Base-by-base conservation (phyloP, 1,139 yeast species). In the Yamadazyma sp. region DNA sequence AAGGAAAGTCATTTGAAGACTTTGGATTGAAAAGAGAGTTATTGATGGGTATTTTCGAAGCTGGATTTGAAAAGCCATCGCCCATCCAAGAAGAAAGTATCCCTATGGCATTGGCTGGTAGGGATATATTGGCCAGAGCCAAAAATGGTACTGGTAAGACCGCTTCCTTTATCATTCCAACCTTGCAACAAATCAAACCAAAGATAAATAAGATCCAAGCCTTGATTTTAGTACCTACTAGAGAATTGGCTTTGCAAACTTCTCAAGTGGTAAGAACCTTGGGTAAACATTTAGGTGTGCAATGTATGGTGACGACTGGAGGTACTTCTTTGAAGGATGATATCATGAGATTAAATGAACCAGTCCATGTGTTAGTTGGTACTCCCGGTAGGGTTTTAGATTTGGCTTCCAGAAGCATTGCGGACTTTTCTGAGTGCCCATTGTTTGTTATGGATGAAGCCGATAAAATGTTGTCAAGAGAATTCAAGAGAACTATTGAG, bases 131-230 rank as follows among this genome's bases (percentile, higher is more conserved):
- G 50, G 99, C 99, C 12, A 80, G 98, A 67, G 98, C 99, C 34
- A 94, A 92, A 62, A 94, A 94, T 62, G 98, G 98, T 50, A 92
- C 98, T 1, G 98, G 98, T 53, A 92, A 92, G 62, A 92, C 98
- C 6, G 98, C 97, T 1, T 95, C 98, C 7, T 92, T 92, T 61
- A 83, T 85, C 35, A 87, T 88, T 53, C 96, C 97, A 27, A 77
- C 90, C 32, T 76, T 88, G 53, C 95, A 88, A 61, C 82, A 81
- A 56, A 73, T 86, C 46, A 87, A 90, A 64, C 92, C 97, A 37
- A 86, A 87, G 59, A 54, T 82, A 39, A 78, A 83, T 63, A 85
- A 86, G 59, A 87, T 89, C 52, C 98, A 92, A 64, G 90, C 94
- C 6, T 76, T 89, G 47, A 85, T 89, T 45, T 75, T 89, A 57